phyloP scores from a whole-genome alignment of 306 rosid species.

The Abrus precatorius region DNA sequence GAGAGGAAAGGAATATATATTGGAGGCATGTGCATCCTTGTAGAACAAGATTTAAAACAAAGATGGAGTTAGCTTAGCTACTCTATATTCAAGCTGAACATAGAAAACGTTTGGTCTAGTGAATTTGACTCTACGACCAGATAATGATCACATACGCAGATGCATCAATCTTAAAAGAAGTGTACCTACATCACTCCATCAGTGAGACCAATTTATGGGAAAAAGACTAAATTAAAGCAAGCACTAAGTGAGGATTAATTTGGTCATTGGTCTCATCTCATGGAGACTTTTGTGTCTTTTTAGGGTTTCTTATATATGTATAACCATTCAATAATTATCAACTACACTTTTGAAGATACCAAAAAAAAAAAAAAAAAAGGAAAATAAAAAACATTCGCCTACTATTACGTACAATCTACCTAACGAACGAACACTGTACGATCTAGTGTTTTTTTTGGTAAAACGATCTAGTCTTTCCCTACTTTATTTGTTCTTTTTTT shows the following conservation, averaged over 20 bases:
- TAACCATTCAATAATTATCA: conserved; percentile 26
- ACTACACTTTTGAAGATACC: not conserved
- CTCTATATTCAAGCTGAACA: conserved; percentile 12
- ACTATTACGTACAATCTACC: not conserved
- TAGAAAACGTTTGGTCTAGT: conserved; percentile 27
- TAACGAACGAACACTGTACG: conserved; percentile 15
- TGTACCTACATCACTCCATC: not conserved
- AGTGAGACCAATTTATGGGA: not conserved
- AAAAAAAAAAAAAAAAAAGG: not conserved
- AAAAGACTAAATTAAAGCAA: conserved; percentile 41
- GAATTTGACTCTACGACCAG: conserved; percentile 11
- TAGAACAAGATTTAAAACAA: conserved; percentile 46
- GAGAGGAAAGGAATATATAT: conserved; percentile 48
- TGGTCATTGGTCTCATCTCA: conserved; percentile 39
- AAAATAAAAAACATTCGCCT: not conserved
- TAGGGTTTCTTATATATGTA: conserved; percentile 42
- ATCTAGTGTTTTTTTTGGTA: not conserved
- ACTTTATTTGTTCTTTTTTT: conserved; percentile 17
- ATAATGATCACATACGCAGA: conserved; percentile 17
- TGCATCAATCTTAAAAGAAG: conserved; percentile 38
- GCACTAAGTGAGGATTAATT: conserved; percentile 45
- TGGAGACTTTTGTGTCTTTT: conserved; percentile 50
- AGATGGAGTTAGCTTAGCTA: not conserved
- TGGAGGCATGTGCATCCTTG: conserved; percentile 64
- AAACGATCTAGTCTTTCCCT: not conserved